Base-by-base conservation (phyloP, 164 flowering plant species). In the Vitis labrusca region DNA sequence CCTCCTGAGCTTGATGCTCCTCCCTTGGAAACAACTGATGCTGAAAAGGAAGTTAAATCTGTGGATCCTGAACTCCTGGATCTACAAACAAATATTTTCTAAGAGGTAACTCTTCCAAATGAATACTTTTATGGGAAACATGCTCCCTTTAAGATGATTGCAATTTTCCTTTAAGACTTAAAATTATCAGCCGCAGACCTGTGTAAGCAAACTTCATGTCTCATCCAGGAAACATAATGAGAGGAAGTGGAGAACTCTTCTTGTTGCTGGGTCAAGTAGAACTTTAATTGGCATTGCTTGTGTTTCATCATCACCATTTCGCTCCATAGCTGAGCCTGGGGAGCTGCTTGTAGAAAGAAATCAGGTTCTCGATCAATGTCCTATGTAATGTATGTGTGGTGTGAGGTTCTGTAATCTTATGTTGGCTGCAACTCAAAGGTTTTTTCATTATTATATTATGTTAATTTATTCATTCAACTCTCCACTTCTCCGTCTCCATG, bases 1-100 rank as follows among this genome's bases (percentile, higher is more conserved):
- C 90, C 98, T 54, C 99, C 99, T 48, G 63, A 78, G 72, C 96
- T 92, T 14, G 96, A 91, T 3, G 83, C 79, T 63, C 90, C 97
- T 13, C 76, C 81, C 44, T 73, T 80, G 10, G 79, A 17, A 54
- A 65, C 63, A 56, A 51, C 59, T 17, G 86, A 91, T 69, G 82
- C 66, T n/a, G 86, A 83, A 48, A 85, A 82, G 70, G 84, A 85
- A 69, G 73, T 61, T 8, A 80, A 82, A 71, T 73, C 51, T 16
- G 81, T 84, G 55, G 89, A 88, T 74, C 84, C 92, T 17, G 88
- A 78, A 50, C 77, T 92, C 30, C 59, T 80, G 49, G 97, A 94
- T 76, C 76, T 93, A 44, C 94, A 88, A 67, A 85, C 78, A 73
- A 91, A 86, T 78, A 83, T 94, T 53, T 94, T 94, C 82, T 94